phyloP scores from a whole-genome alignment of 1,284 basidiomycete genomes.

The Vanrija sp. region DNA sequence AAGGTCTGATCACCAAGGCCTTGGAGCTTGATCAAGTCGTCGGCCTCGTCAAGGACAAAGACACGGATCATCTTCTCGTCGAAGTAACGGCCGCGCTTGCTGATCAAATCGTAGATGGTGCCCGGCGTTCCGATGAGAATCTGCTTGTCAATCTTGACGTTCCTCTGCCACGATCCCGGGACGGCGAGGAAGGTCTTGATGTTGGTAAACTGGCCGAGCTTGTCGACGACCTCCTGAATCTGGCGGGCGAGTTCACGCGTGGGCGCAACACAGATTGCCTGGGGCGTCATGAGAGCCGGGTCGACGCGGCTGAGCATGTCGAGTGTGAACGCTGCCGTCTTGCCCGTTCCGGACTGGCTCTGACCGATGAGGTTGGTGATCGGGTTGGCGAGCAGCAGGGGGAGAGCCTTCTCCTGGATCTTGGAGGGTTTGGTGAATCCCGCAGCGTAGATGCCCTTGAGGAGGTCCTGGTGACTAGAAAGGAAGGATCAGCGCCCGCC shows the following conservation, averaged over 20 bases:
- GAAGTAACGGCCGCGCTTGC: constrained; percentile 39
- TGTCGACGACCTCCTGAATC: constrained; percentile 89
- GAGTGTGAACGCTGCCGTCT: constrained; percentile 96
- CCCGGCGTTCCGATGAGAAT: constrained; percentile 96
- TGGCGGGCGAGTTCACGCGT: constrained; percentile 96
- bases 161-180: constrained; percentile 62
- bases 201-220: constrained; percentile 92
- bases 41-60: constrained; percentile 96
- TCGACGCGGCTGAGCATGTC: constrained; percentile 96
- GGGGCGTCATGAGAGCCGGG: constrained; percentile 74
- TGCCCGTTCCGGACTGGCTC: constrained; percentile 98
- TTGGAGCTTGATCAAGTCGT: constrained; percentile 97
- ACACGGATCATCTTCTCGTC: constrained; percentile 81
- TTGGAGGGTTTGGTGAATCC: constrained; percentile 98
- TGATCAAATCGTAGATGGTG: constrained; percentile 82
- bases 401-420: constrained; percentile 96
- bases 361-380: constrained; percentile 99
- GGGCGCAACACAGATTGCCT: constrained; percentile 90
- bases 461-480: constrained; percentile 72
- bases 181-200: constrained; percentile 94
- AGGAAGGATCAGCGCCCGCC: constrained; percentile 13
- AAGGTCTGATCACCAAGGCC: constrained; percentile 95
- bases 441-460: constrained; percentile 95
- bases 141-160: constrained; percentile 69
- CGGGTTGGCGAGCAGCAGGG: constrained; percentile 87